Evolutionary conservation across 208 protist species (phyloP), one percentile per base, ranked within the genome.

Genomic region (Trypanosoma vivax): DNA sequence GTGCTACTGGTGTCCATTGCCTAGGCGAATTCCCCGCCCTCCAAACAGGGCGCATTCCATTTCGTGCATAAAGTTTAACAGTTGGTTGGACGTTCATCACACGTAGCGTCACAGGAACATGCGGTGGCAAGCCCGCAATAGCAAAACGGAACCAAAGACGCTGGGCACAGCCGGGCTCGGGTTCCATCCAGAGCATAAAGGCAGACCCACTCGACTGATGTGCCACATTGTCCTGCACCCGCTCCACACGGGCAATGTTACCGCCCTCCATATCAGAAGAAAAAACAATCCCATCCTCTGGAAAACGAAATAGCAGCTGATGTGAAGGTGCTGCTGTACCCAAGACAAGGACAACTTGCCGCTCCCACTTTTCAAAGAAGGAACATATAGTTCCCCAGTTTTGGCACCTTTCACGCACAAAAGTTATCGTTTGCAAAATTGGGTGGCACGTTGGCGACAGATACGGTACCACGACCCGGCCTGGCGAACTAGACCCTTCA

Each of bases 111-210:
- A 94, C 39, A 33, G 66, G 58, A 11, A 41, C 47, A 13, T 76
- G 60, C 29, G 71, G 73, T 48, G 53, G 46, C 5, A 65, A 67
- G 19, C 77, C 86, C 2, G 56, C 47, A 13, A 91, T 66, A 31
- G 80, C 65, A 61, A 94, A 94, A 43, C 81, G 83, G 59, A 91
- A 94, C 81, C 87, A 94, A 21, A 91, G 79, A 16, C 87, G 76
- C 65, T 94, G 89, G 48, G 79, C 74, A 52, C 79, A 83, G 16
- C 59, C 42, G 0, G 56, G 49, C 47, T 91, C 87, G 0, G 81
- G 73, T 47, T 91, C 83, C 19, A 91, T 65, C 81, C 83, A 94
- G n/a, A 94, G 51, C 2, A 68, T 67, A 58, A 62, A 91, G 29
- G 58, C 49, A 2, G 35, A 24, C n/a, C 39, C 39, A 43, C n/a